Evolutionary conservation across 805 yeast species (phyloP).

Genomic region (Torulaspora microellipsoides): DNA sequence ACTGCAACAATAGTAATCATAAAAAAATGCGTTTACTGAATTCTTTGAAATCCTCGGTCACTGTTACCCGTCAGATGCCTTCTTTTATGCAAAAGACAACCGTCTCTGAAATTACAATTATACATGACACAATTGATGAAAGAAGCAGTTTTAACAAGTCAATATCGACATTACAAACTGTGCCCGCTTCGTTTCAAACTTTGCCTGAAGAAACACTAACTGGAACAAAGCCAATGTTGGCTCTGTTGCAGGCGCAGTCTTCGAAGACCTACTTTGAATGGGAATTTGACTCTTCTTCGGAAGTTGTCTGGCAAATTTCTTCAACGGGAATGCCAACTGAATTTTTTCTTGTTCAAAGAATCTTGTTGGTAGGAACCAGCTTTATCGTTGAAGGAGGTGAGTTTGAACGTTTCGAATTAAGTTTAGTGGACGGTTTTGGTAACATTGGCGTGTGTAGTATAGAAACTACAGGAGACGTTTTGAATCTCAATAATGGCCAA

Average conservation of each 20-base stretch:
- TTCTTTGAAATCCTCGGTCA: constrained; percentile 5
- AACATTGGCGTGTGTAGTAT: constrained; percentile 3
- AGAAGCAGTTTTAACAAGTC: background rate
- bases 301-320: constrained; percentile 9
- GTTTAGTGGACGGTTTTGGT: constrained; percentile 10
- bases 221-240: constrained; percentile 14
- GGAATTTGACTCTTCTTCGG: constrained; percentile 6
- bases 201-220: constrained; percentile 13
- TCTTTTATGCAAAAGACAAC: background rate
- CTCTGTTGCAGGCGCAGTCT: constrained; percentile 14
- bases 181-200: constrained; percentile 8
- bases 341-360: constrained; percentile 6
- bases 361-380: constrained; percentile 11
- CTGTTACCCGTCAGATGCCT: constrained; percentile 4
- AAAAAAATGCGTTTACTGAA: constrained; percentile 3
- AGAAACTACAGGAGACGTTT: constrained; percentile 7
- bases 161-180: background rate
- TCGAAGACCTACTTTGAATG: constrained; percentile 17
- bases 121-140: background rate
- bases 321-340: constrained; percentile 10
- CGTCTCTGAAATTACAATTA: background rate
- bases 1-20: too few species aligned
- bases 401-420: constrained; percentile 2
- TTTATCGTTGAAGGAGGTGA: constrained; percentile 9
- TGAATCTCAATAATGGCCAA: constrained; percentile 10